Evolutionary conservation across 306 rosid genomes (phyloP).

Genomic region (Erythrophleum fordii): DNA sequence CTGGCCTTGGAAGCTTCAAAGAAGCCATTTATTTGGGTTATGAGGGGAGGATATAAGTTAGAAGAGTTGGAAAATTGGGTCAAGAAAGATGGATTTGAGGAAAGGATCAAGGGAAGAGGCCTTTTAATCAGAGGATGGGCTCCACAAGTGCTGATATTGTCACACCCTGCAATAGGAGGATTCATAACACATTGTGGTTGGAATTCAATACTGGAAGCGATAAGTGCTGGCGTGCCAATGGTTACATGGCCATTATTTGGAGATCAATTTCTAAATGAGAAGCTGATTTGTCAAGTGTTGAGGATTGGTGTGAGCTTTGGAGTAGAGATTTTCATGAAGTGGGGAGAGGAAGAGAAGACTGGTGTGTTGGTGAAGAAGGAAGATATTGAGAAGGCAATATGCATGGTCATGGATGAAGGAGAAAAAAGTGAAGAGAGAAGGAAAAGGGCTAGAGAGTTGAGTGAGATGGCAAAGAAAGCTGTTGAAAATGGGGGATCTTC

Average conservation of each 20-base stretch:
- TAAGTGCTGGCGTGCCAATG: constrained; percentile 62
- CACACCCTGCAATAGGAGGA: constrained; percentile 61
- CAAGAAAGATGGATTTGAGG: constrained; percentile 52
- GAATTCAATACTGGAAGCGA: constrained; percentile 65
- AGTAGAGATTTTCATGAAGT: constrained; percentile 41
- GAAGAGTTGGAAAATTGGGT: constrained; percentile 57
- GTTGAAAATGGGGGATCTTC: constrained; percentile 64
- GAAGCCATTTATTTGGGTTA: constrained; percentile 70
- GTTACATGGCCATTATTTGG: constrained; percentile 67
- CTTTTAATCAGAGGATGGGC: constrained; percentile 64
- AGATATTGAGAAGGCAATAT: constrained; percentile 46
- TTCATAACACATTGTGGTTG: constrained; percentile 70
- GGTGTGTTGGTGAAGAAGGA: constrained; percentile 50
- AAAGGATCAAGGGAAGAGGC: constrained; percentile 42
- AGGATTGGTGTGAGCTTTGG: constrained; percentile 55
- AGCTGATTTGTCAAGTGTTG: constrained; percentile 43
- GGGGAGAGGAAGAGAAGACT: constrained; percentile 54
- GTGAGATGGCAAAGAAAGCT: constrained; percentile 56
- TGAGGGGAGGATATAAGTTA: constrained; percentile 43
- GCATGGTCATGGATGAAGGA: constrained; percentile 49
- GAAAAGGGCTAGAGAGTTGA: constrained; percentile 43
- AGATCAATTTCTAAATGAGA: constrained; percentile 66
- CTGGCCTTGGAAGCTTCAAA: constrained; percentile 66
- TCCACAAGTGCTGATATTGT: constrained; percentile 59
- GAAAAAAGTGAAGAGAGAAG: constrained; percentile 50